These are phyloP conservation scores for Phytophthora cactorum DNA, from an alignment of 352 stramenopile species.

Conservation along the genomic window DNA sequence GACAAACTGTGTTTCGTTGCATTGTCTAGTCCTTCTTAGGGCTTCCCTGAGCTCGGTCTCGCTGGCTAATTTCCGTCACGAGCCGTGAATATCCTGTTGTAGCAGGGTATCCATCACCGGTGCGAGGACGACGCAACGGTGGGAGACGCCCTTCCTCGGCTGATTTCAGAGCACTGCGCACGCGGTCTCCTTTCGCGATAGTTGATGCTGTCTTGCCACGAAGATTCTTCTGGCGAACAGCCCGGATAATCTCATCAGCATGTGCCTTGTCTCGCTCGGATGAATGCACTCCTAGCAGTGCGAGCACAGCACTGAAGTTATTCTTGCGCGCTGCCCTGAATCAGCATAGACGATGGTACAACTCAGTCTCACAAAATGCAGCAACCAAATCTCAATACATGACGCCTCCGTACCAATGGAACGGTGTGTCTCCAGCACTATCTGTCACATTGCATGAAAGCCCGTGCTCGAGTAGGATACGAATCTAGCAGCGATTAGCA, in stretches of 20 bases:
- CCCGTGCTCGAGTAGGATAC: slow-evolving; percentile 50
- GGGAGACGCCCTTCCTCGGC: slow-evolving; percentile 58
- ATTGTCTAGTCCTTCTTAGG: slow-evolving; percentile 20
- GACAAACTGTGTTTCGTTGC: not conserved
- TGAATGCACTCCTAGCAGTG: slow-evolving; percentile 52
- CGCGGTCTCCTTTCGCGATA: slow-evolving; percentile 51
- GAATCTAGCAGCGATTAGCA: slow-evolving; percentile 40
- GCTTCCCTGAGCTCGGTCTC: slow-evolving; percentile 14
- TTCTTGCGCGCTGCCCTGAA: slow-evolving; percentile 63
- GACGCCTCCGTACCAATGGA: slow-evolving; percentile 59
- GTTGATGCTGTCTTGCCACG: slow-evolving; percentile 49
- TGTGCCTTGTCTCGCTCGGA: slow-evolving; percentile 32
- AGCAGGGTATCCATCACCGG: not conserved
- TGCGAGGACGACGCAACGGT: slow-evolving; percentile 29
- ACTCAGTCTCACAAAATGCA: not conserved
- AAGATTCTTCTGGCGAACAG: slow-evolving; percentile 53
- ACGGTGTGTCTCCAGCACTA: slow-evolving; percentile 57
- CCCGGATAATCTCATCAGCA: slow-evolving; percentile 37
- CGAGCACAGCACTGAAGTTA: slow-evolving; percentile 63
- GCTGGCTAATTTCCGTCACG: slow-evolving; percentile 38
- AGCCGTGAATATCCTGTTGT: slow-evolving; percentile 14
- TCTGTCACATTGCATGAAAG: slow-evolving; percentile 53
- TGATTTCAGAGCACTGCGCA: slow-evolving; percentile 49
- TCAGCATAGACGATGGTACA: not conserved
- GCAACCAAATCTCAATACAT: not conserved